Evolutionary conservation across 345 rosid species (phyloP), one percentile per base, ranked within the genome.

Genomic region (Lepidium didymum): DNA sequence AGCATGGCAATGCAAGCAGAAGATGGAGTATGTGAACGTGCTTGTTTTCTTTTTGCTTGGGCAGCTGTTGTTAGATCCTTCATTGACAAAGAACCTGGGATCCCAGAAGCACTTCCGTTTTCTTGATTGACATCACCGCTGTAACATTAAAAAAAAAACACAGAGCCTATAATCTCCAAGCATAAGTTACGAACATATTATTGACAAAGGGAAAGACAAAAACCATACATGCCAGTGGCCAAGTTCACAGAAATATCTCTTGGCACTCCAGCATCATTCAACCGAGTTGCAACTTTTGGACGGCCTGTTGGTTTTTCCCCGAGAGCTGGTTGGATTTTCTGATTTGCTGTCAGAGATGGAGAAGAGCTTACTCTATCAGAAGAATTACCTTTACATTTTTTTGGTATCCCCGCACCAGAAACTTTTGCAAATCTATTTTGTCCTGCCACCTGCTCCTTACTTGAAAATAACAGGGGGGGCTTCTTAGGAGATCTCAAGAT

Each of bases 41-140:
- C 96, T 76, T 80, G 82, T 77, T 70, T 86, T 77, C 96, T 85
- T 77, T 91, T 94, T 46, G 88, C 97, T 74, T 86, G 97, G 70
- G 97, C 97, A 58, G 89, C 95, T 58, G 99, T 96, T 79, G 91
- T 91, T 52, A 94, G 93, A 83, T 81, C 73, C 80, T 87, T 89
- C 92, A 94, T 81, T 71, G 64, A 67, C 54, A 67, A 67, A 64
- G 96, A 81, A 75, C 88, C 94, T 37, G 83, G 75, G 62, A 84
- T 79, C 74, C 77, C 82, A 64, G 85, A 76, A 64, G 67, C 57
- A 53, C 51, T 64, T 72, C 76, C 78, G 41, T 77, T 84, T 73
- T 80, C 85, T 56, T 75, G 64, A 66, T 65, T 64, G 64, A 60
- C 62, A 70, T 81, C 85, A 49, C 70, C 56, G 74, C 94, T 86